Evolutionary conservation across 2,329 filamentous ascomycete genomes (phyloP).

Genomic region (Arachnomyces sp.): DNA sequence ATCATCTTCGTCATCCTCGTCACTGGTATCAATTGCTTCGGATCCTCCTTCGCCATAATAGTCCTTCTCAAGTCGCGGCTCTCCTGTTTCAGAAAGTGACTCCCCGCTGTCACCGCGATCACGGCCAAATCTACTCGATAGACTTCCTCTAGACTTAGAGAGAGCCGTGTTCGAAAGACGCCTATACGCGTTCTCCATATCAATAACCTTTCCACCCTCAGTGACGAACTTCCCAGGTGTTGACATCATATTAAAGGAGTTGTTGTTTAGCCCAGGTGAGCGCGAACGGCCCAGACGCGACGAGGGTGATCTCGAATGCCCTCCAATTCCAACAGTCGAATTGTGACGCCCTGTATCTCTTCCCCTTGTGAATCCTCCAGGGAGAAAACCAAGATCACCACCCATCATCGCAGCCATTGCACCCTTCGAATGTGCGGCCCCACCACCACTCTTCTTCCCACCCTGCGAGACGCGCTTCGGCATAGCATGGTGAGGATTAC

Average conservation of each 20-base stretch:
- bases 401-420: conserved; percentile 36
- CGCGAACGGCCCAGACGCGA: conserved; percentile 22
- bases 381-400: conserved; percentile 27
- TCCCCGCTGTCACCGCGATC: conserved; percentile 28
- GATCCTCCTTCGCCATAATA: conserved; percentile 52
- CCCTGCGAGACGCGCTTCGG: conserved; percentile 37
- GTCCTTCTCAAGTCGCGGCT: conserved; percentile 58
- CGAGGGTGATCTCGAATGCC: conserved; percentile 28
- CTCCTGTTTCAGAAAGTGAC: conserved; percentile 38
- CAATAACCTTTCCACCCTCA: conserved; percentile 54
- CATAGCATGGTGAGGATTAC: conserved; percentile 34
- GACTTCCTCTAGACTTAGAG: conserved; percentile 52
- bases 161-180: conserved; percentile 64
- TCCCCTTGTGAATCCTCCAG: conserved; percentile 25
- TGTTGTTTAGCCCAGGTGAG: conserved; percentile 40
- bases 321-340: conserved; percentile 30
- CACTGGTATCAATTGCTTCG: conserved; percentile 57
- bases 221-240: conserved; percentile 42
- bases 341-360: conserved; percentile 31
- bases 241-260: conserved; percentile 37
- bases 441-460: conserved; percentile 27
- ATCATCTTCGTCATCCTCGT: conserved; percentile 47
- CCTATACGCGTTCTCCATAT: conserved; percentile 62
- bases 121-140: conserved; percentile 35
- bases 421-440: conserved; percentile 17